Conservation (phyloP, 192 early-diverging fungal genomes). For the Entomortierella beljakovae region DNA sequence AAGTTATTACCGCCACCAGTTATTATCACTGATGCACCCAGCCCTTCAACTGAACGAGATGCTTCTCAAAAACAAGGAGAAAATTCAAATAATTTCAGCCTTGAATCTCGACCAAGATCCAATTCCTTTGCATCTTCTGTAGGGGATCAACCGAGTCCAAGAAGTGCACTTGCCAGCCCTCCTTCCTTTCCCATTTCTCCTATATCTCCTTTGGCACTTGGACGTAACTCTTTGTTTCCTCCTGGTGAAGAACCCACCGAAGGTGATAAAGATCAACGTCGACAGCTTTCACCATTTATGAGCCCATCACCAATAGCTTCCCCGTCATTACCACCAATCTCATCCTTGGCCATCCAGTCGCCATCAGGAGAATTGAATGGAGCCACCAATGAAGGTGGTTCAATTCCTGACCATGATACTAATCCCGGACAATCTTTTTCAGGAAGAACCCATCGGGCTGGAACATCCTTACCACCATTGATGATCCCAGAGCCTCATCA, state of each 20-base stretch:
- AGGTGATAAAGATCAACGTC: constrained; percentile 10
- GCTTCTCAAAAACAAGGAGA: background rate
- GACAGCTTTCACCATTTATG: constrained; percentile 15
- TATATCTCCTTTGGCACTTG: constrained; percentile 14
- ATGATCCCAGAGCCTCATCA: constrained; percentile 49
- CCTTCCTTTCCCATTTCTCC: constrained; percentile 41
- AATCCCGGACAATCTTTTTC: constrained; percentile 2
- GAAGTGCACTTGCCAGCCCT: constrained; percentile 10
- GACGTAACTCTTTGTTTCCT: constrained; percentile 17
- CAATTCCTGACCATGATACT: background rate
- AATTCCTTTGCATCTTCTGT: constrained; percentile 37
- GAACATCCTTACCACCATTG: constrained; percentile 21
- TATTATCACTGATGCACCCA: constrained; percentile 44
- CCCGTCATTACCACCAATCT: constrained; percentile 48
- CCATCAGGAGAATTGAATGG: constrained; percentile 11
- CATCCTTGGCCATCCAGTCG: constrained; percentile 36
- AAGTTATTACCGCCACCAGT: constrained; percentile 41
- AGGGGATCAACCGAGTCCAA: constrained; percentile 27
- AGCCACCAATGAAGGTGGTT: background rate
- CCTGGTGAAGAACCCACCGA: constrained; percentile 10
- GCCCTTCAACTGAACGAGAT: constrained; percentile 17
- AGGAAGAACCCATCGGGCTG: constrained; percentile 25
- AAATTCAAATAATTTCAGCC: constrained; percentile 6
- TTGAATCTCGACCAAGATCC: constrained; percentile 37
- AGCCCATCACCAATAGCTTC: constrained; percentile 19